These are phyloP conservation scores for Melanopsichium pennsylvanicum DNA, from an alignment of 1,284 basidiomycete species.

Conservation along the genomic window DNA sequence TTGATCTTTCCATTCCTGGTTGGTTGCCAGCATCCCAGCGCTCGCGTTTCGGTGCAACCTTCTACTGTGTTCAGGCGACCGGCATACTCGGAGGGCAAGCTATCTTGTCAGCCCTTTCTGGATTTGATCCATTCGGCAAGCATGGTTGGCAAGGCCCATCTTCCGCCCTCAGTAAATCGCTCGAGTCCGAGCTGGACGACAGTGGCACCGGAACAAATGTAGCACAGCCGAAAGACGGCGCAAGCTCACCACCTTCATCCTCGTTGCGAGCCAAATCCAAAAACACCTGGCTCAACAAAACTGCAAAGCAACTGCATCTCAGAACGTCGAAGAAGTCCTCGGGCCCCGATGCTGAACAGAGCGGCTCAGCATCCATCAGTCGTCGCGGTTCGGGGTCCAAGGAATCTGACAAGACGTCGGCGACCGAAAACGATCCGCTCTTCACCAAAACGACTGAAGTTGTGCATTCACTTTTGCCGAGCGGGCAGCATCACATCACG, in stretches of 20 bases:
- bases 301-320: conserved; percentile 49
- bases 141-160: not conserved
- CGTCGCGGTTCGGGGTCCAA: conserved; percentile 16
- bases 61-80: conserved; percentile 58
- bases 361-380: not conserved
- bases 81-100: conserved; percentile 38
- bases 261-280: conserved; percentile 14
- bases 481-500: conserved; percentile 29
- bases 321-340: conserved; percentile 22
- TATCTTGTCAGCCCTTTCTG: conserved; percentile 26
- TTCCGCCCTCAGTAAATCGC: conserved; percentile 7
- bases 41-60: conserved; percentile 60
- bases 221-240: not conserved
- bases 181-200: conserved; percentile 24
- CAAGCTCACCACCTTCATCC: not conserved
- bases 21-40: conserved; percentile 62
- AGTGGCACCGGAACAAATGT: not conserved
- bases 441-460: conserved; percentile 30
- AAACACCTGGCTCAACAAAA: conserved; percentile 56
- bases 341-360: conserved; percentile 3
- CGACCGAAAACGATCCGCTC: conserved; percentile 10
- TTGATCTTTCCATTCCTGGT: conserved; percentile 61
- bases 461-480: conserved; percentile 15
- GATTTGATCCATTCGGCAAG: conserved; percentile 3
- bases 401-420: not conserved